A percentile compares a stretch with the other conserved stretches of the same genome.
Conservation (phyloP, 108 stramenopile genomes). For the Conticribra guillardii region DNA sequence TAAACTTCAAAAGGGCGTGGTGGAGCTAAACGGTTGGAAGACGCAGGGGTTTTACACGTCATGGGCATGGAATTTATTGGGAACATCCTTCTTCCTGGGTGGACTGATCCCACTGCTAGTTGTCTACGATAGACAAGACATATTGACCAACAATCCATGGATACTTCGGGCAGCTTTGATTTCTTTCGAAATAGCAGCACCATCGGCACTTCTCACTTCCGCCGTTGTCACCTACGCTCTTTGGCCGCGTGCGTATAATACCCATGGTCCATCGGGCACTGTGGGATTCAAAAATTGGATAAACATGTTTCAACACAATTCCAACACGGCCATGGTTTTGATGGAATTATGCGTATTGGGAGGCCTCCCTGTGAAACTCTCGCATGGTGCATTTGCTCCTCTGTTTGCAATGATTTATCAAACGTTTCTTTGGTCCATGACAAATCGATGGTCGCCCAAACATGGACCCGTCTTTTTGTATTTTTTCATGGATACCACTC, state of each 20-base stretch:
- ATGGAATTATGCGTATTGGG: slow-evolving; percentile 60
- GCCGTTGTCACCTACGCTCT: slow-evolving; percentile 64
- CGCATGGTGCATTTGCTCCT: slow-evolving; percentile 52
- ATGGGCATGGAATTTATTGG: slow-evolving; percentile 77
- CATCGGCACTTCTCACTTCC: slow-evolving; percentile 67
- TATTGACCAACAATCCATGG: slow-evolving; percentile 38
- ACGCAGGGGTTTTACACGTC: slow-evolving; percentile 75
- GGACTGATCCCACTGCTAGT: slow-evolving; percentile 57
- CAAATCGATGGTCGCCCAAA: slow-evolving; percentile 31
- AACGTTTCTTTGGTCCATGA: slow-evolving; percentile 60
- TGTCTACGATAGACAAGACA: slow-evolving; percentile 24
- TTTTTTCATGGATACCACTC: slow-evolving; percentile 71
- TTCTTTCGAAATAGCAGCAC: slow-evolving; percentile 68
- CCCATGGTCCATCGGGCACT: slow-evolving; percentile 37
- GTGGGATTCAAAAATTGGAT: slow-evolving; percentile 45
- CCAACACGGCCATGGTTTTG: slow-evolving; percentile 56
- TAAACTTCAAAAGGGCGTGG: slow-evolving; percentile 23
- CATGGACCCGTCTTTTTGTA: slow-evolving; percentile 65
- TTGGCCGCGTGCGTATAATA: slow-evolving; percentile 61
- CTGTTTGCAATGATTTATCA: slow-evolving; percentile 58
- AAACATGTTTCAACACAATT: slow-evolving; percentile 64
- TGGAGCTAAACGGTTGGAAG: slow-evolving; percentile 31
- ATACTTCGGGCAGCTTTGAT: slow-evolving; percentile 60
- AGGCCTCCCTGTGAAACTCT: slow-evolving; percentile 53
- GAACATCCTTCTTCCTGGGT: slow-evolving; percentile 56